Evolutionary conservation across 2,329 filamentous ascomycete genomes (phyloP), one percentile per base, ranked within the genome.

Genomic region (Zarea fungicola): DNA sequence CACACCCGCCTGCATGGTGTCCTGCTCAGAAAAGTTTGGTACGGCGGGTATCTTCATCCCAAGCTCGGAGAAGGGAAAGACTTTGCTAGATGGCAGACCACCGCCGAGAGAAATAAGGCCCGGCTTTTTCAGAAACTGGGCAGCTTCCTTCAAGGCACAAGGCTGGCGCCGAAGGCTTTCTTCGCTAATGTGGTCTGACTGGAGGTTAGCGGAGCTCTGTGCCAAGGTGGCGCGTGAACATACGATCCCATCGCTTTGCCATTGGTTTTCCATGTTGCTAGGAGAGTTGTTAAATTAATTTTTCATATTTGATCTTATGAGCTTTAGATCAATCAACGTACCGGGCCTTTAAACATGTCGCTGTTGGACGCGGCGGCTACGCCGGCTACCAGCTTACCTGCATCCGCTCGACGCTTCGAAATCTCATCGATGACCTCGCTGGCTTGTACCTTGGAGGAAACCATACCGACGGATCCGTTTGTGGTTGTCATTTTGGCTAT

Each of bases 41-140:
- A 81, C 70, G 2, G 71, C 69, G 14, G 90, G 89, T 1, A 95
- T 81, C 58, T 85, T 87, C 68, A 95, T 69, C 54, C 76, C 78
- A 42, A 97, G 68, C 55, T 85, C 77, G 56, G 92, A 83, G 60
- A 97, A 84, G n/a, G 93, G 93, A 62, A 99, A 99, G 68, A 95
- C 89, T 64, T 92, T 84, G 52, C 87, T 81, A 13, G 89, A 91
- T 4, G 93, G 93, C 18, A 99, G 50, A 4, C 93, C 93, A 44
- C 93, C 93, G 48, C 93, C 93, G 2, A 99, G 83, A 1, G 90
- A 96, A 62, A 99, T 93, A 51, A 96, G 70, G 14, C 87, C 90
- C 1, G 90, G 89, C 32, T 77, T 88, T 62, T 85, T 86, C 46
- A 97, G 78, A 63, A 84, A 85, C 49, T 78, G 80, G 37, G 91